Base-by-base conservation (phyloP, 202 grass and related monocot species). In the Digitaria exilis region DNA sequence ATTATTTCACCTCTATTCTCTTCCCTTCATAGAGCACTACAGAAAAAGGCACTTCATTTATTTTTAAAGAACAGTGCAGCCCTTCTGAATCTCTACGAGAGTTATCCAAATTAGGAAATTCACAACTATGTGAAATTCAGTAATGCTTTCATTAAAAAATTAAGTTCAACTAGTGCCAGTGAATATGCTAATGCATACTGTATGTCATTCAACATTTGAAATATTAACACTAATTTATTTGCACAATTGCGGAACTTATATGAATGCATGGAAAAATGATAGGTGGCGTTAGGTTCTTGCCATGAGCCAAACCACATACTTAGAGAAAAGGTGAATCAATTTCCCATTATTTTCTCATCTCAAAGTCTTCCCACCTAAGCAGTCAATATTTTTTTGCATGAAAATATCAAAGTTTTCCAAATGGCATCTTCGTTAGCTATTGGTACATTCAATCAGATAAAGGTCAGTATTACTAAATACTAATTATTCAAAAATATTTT, bases 301-400 rank as follows among this genome's bases (percentile, higher is more conserved):
- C 49, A 44, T 14, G 34, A 82, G 52, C 24, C 32, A 82, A 87
- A 82, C 31, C 24, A 54, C 31, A 82, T 29, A 75, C 5, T 25
- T 39, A 67, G 22, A 52, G 19, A 69, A 68, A 63, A 71, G 50
- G 73, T 32, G 64, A 60, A 77, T 61, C 28, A 55, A 44, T 87
- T 8, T 51, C 51, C n/a, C 76, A n/a, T 43, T 28, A 54, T 76
- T 82, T 73, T 56, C 58, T 73, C 22, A 11, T 63, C 5, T 60
- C 44, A 42, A 42, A 75, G 6, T 29, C 22, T 71, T 43, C 9
- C 30, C 63, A 43, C 35, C 37, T 4, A 25, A 54, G 44, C 5
- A 55, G 49, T 54, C 25, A 22, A 80, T 44, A 2, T 44, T 22
- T 79, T 79, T 73, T 54, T 13, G 22, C 5, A 30, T 3, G 17